Evolutionary conservation across 371 early-diverging fungal species (phyloP).

Genomic region (Smittium culicis): DNA sequence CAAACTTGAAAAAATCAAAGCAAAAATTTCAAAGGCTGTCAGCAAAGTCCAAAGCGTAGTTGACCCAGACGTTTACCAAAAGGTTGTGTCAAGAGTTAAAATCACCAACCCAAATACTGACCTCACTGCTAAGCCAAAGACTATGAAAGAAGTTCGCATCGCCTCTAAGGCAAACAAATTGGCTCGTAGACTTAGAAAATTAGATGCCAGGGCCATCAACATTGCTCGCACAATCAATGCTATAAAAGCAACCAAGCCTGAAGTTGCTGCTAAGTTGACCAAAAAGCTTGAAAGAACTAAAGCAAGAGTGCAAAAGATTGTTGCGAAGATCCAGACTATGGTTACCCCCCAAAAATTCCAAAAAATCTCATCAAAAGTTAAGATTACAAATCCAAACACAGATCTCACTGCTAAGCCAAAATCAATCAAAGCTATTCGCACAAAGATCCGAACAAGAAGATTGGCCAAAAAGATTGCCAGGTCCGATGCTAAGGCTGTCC

Average conservation of each 20-base stretch:
- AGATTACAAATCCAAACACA: not conserved
- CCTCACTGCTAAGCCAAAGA: not conserved
- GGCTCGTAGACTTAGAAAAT: not conserved
- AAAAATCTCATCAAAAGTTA: not conserved
- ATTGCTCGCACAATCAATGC: not conserved
- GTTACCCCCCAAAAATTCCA: not conserved
- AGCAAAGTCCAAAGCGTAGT: not conserved
- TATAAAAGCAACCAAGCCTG: not conserved
- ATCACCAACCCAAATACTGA: not conserved
- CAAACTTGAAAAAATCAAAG: not conserved
- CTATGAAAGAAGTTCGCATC: not conserved
- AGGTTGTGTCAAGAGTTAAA: not conserved
- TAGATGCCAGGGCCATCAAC: not conserved
- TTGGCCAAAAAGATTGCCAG: not conserved
- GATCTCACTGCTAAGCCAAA: not conserved
- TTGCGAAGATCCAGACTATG: not conserved
- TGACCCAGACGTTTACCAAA: not conserved
- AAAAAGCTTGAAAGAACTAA: not conserved
- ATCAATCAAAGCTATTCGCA: not conserved
- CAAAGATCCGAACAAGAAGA: not conserved
- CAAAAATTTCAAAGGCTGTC: not conserved
- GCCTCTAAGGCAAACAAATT: not conserved
- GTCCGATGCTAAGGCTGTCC: not conserved
- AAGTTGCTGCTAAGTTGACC: not conserved
- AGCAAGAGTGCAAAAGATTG: not conserved